Percentiles rank a stretch among this genome's conserved stretches.
phyloP scores from a whole-genome alignment of 2,329 filamentous ascomycete species.

The Cladobotryum mycophilum region DNA sequence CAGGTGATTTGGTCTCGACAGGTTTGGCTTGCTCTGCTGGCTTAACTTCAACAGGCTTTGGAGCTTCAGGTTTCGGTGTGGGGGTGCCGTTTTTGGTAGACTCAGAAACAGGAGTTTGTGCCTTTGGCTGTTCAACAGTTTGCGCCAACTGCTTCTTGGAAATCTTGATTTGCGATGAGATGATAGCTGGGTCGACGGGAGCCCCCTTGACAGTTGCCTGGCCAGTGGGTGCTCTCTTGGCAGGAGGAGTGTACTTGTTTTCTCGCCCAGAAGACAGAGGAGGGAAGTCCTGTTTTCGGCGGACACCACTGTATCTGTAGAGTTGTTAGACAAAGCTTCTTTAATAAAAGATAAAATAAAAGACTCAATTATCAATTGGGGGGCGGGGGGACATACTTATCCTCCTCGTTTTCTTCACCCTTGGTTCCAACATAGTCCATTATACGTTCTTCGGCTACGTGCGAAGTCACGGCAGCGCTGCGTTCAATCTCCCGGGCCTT shows the following conservation, averaged over 20 bases:
- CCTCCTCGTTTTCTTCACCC: conserved; percentile 78
- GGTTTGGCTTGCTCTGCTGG: conserved; percentile 25
- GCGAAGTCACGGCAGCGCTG: conserved; percentile 65
- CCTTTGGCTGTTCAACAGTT: conserved; percentile 9
- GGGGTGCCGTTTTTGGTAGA: conserved; percentile 24
- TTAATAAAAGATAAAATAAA: too few species aligned
- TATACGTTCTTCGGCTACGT: conserved; percentile 85
- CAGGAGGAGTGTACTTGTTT: conserved; percentile 85
- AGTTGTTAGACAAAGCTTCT: conserved; percentile 14
- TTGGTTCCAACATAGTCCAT: conserved; percentile 61
- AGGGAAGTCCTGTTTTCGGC: conserved; percentile 64
- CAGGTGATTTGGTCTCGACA: conserved; percentile 26
- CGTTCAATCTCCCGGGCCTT: conserved; percentile 87
- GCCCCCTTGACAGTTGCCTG: conserved; percentile 69
- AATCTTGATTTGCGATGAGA: conserved; percentile 69
- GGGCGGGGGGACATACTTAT: conserved; percentile 54
- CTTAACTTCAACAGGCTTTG: conserved; percentile 22
- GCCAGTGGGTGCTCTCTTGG: conserved; percentile 69
- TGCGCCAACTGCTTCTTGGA: conserved; percentile 29
- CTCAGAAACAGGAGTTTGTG: conserved; percentile 16
- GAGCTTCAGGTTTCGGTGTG: conserved; percentile 20
- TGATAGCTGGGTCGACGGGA: conserved; percentile 82
- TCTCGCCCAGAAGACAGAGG: conserved; percentile 49
- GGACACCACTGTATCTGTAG: conserved; percentile 81
- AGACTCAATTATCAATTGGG: not conserved